Base-by-base conservation (phyloP, 306 rosid species). In the Rubus idaeus region DNA sequence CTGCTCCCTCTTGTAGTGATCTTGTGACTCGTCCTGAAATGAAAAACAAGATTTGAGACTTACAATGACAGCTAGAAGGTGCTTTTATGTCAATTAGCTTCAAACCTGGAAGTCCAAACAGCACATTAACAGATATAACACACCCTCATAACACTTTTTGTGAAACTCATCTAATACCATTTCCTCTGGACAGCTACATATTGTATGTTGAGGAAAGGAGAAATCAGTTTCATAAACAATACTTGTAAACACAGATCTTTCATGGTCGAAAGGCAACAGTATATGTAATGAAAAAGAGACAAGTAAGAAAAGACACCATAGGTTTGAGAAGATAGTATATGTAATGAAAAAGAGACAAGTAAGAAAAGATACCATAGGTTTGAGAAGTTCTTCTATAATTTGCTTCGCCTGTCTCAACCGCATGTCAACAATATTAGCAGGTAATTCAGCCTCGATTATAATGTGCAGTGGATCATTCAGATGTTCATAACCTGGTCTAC, bases 401-500 rank as follows among this genome's bases (percentile, higher is more conserved):
- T 94, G 96, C 23, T 86, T 94, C 18, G 97, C 98, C 75, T 92
- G 98, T 85, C 89, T 84, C 88, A 94, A 81, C 85, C 89, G 93
- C 47, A 83, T 50, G 58, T 90, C 98, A 77, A 89, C 78, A 51
- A 89, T 73, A 75, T 87, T 90, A 49, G 92, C 91, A 21, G 98
- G 97, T 72, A 94, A 81, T 84, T 94, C 98, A 80, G 97, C 97
- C 80, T 94, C 97, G 68, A 94, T 86, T 68, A 94, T 85, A 78
- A 94, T 91, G 83, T 94, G 97, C 76, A 94, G 90, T 1, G 96
- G 97, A 62, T 92, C 98, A 79, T 88, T 94, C 82, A 94, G 88
- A 83, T 94, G 98, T 78, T 92, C 98, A 82, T 92, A 94, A 18
- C 98, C 98, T 12, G 97, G 92, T 80, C 91, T 90, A 80, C 98